A percentile compares a stretch with the other conserved stretches of the same genome.
phyloP scores from a whole-genome alignment of 495 filamentous ascomycete species.

The Melanomma pulvis-pyrius region DNA sequence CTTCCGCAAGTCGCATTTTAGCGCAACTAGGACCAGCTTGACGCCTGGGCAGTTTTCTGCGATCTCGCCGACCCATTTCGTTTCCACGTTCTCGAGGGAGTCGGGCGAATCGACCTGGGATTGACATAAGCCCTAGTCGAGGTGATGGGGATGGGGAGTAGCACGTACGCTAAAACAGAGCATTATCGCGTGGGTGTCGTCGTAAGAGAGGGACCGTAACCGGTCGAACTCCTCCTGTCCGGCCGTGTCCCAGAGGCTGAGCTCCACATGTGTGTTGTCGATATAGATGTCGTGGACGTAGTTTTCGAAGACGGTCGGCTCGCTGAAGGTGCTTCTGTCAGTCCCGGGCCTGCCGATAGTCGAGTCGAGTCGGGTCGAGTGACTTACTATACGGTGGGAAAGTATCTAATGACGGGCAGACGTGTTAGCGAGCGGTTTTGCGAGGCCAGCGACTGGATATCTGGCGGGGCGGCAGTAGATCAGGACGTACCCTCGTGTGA shows the following conservation, averaged over 20 bases:
- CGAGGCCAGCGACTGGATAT: background rate
- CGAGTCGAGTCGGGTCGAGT: background rate
- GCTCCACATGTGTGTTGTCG: constrained; percentile 92
- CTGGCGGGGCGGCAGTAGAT: background rate
- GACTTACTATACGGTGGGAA: constrained; percentile 91
- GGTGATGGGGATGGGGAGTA: too few species aligned
- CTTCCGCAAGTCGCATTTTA: constrained; percentile 95
- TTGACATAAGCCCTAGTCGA: constrained; percentile 2
- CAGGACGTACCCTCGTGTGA: constrained; percentile 83
- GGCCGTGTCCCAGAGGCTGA: constrained; percentile 97
- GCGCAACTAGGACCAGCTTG: constrained; percentile 89
- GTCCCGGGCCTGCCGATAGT: background rate
- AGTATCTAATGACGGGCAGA: constrained; percentile 69
- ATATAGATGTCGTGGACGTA: constrained; percentile 83
- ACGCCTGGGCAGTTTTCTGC: constrained; percentile 95
- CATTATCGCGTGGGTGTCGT: constrained; percentile 97
- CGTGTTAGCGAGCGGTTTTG: constrained; percentile 1
- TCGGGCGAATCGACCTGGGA: constrained; percentile 81
- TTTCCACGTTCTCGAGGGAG: constrained; percentile 96
- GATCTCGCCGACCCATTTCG: constrained; percentile 97
- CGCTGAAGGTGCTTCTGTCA: constrained; percentile 50
- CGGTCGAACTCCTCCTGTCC: constrained; percentile 99
- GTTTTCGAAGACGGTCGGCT: constrained; percentile 92
- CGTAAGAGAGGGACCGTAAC: constrained; percentile 91
- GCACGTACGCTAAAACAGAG: constrained; percentile 83